Base-by-base conservation (phyloP, 1,139 yeast genomes). In the Geotrichum bryndzae region DNA sequence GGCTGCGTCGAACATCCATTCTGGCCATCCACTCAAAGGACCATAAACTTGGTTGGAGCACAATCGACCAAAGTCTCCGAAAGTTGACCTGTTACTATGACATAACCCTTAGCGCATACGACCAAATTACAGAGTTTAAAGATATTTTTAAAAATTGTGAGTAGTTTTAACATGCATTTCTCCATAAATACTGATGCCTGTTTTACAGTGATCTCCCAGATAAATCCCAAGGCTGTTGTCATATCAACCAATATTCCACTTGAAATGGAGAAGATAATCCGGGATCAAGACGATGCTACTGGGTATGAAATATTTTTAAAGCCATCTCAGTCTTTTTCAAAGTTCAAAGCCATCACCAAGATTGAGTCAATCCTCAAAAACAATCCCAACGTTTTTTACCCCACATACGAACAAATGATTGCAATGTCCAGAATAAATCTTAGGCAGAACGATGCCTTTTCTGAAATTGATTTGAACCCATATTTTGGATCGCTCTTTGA, bases 241-340 rank as follows among this genome's bases (percentile, higher is more conserved):
- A 53, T 62, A 7, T 41, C 64, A 2, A 55, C 64, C 2, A 50
- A 52, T 29, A 50, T 62, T 25, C 61, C 63, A 1, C 48, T 22
- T 8, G 60, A 60, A 10, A 35, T 57, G 7, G 63, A 62, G 38
- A 45, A 50, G 8, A 29, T 60, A 3, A 33, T 62, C 29, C 51
- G 52, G 15, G 55, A 60, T 51, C 53, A 54, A n/a, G 61, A 59
- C 22, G 59, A 57, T 27, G 53, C 54, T 8, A 53, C 57, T 13
- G 61, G 53, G 7, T 53, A 60, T 50, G 54, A 56, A 33, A 31
- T 62, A 11, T 38, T 48, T 18, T 25, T 60, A 3, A 29, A 64
- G 6, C 65, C 65, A 5, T 31, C 62, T 13, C 60, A 54, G 18
- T 60, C 53, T 15, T 63, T 63, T 48, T 61, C 63, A 23, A 54